Evolutionary conservation across 306 rosid species (phyloP).

Genomic region (Herpetospermum pedunculosum): DNA sequence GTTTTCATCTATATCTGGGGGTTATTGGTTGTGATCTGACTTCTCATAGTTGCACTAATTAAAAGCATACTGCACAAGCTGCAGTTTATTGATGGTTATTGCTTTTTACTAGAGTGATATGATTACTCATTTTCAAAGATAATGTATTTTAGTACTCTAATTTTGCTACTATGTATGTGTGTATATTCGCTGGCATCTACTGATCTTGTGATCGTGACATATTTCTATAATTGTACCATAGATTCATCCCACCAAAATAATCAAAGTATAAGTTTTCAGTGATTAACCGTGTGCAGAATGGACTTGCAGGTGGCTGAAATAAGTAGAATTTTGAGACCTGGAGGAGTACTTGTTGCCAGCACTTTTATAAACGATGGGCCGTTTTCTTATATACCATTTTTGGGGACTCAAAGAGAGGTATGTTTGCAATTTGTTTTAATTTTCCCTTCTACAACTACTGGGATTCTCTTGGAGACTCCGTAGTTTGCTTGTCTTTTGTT

Average conservation of each 20-base stretch:
- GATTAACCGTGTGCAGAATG: constrained; percentile 1
- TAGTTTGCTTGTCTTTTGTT: neutral
- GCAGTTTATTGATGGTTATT: neutral
- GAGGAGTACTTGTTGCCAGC: constrained; percentile 85
- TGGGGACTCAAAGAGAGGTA: constrained; percentile 49
- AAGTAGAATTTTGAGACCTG: constrained; percentile 75
- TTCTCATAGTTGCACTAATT: neutral
- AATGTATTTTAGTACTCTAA: neutral
- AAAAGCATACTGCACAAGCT: neutral
- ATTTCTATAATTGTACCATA: neutral
- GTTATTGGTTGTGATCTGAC: neutral
- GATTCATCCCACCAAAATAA: neutral
- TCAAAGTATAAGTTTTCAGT: neutral
- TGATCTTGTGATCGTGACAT: neutral
- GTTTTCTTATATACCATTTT: constrained; percentile 40
- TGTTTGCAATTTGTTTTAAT: neutral
- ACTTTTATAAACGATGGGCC: constrained; percentile 67
- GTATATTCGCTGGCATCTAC: neutral
- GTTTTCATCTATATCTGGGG: neutral
- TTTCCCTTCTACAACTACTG: neutral
- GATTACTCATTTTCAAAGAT: neutral
- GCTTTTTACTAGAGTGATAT: neutral
- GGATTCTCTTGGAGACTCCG: neutral
- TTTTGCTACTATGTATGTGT: neutral
- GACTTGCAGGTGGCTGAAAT: constrained; percentile 75